Evolutionary conservation across 2,329 filamentous ascomycete species (phyloP), one percentile per base, ranked within the genome.

Genomic region (Onygena corvina): DNA sequence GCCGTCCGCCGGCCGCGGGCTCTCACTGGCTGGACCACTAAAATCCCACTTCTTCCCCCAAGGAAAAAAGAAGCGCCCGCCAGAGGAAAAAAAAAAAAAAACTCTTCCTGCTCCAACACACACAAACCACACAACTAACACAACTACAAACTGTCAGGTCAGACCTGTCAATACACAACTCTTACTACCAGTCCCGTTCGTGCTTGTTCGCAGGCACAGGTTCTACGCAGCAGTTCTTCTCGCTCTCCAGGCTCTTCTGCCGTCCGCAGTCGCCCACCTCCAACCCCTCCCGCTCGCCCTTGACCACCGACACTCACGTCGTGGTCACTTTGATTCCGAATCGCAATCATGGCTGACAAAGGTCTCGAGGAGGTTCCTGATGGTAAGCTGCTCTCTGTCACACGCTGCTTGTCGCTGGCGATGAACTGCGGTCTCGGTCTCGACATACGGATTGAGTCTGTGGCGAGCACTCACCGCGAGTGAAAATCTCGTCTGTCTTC

Each of bases 331-430:
- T 31, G 12, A 7, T 14, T 16, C n/a, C 20, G 64, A 73, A 76
- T 75, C 82, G 82, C 86, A 90, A 95, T 84, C 80, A 96, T 96
- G 90, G 90, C 89, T 87, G 85, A 87, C 65, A 94, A 93, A 80
- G 90, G 90, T 79, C 87, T 96, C 76, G 89, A 95, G 79, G 90
- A 96, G 72, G 83, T 94, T 75, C 84, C 86, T 70, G 88, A 94
- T 79, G 80, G 87, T 94, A 77, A 76, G 86, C 81, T 36, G 40
- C 50, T 21, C 44, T 40, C 30, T 54, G 6, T 12, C 21, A 7
- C 23, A 7, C 21, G 12, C 21, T 44, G 4, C 38, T 44, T 1
- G 12, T 21, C 23, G n/a, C n/a, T n/a, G n/a, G n/a, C n/a, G n/a
- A n/a, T n/a, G n/a, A n/a, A n/a, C n/a, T n/a, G n/a, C n/a, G n/a